These are phyloP conservation scores for Naganishia albida DNA, from an alignment of 1,284 basidiomycete species.

Conservation along the genomic window DNA sequence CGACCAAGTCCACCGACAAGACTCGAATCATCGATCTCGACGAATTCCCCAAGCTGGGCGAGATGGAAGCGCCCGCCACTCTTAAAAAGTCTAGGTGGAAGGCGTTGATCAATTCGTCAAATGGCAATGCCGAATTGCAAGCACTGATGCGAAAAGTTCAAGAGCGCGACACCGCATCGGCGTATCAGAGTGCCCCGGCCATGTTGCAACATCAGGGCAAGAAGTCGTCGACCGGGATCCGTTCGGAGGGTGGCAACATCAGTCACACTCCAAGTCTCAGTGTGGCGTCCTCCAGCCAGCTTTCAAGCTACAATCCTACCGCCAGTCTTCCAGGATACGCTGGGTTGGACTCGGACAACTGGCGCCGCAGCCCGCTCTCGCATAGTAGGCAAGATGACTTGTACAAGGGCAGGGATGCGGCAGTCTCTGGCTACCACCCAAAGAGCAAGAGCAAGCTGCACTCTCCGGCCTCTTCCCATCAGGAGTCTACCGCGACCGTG, in stretches of 20 bases:
- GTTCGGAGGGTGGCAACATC: background rate
- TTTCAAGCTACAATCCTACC: conserved; percentile 26
- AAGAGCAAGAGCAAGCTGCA: conserved; percentile 5
- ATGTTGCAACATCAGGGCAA: conserved; percentile 44
- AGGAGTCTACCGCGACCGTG: conserved; percentile 2
- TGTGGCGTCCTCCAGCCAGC: conserved; percentile 18
- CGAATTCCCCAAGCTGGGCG: conserved; percentile 52
- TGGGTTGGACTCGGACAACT: conserved; percentile 27
- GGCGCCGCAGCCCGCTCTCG: conserved; percentile 18
- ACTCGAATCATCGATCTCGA: conserved; percentile 39
- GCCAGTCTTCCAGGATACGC: conserved; percentile 19
- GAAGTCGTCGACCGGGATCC: background rate
- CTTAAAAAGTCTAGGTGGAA: conserved; percentile 52
- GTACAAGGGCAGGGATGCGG: conserved; percentile 4
- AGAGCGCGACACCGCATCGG: conserved; percentile 44
- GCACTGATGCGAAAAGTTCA: conserved; percentile 49
- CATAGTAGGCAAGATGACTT: conserved; percentile 4
- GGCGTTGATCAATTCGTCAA: conserved; percentile 48
- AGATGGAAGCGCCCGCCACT: conserved; percentile 43
- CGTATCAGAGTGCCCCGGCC: conserved; percentile 51
- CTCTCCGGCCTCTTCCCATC: background rate
- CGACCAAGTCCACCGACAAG: conserved; percentile 38
- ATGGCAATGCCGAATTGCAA: conserved; percentile 51
- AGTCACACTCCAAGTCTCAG: conserved; percentile 19
- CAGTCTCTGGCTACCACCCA: background rate